Conservation (phyloP, 2,329 filamentous ascomycete genomes). For the Cephalotrichum gorgonifer region DNA sequence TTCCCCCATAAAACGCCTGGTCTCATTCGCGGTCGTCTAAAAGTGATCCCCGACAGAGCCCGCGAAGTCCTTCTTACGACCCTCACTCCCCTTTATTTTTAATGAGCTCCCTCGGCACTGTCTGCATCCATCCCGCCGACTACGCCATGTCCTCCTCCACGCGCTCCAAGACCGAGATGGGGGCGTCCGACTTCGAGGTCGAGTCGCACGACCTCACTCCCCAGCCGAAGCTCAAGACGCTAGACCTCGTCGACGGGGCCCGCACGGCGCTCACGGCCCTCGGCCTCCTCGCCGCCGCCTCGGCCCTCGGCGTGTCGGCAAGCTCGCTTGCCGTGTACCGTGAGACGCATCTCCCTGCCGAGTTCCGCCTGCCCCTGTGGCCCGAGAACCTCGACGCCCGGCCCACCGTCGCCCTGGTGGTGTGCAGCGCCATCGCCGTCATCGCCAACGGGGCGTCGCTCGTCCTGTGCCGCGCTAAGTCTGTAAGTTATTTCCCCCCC, state of each 20-base stretch:
- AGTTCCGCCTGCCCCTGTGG: conserved; percentile 46
- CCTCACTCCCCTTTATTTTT: not conserved
- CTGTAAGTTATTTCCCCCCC: conserved; percentile 29
- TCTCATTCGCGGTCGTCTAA: too few relatives aligned
- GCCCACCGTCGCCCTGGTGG: conserved; percentile 44
- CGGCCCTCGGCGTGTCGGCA: conserved; percentile 42
- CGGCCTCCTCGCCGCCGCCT: conserved; percentile 38
- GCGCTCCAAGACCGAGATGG: conserved; percentile 26
- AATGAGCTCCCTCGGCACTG: not conserved
- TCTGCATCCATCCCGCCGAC: not conserved
- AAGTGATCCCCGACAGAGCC: too few relatives aligned
- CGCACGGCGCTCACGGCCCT: conserved; percentile 37
- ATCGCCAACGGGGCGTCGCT: conserved; percentile 37
- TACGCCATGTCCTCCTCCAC: conserved; percentile 11
- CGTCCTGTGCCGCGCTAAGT: conserved; percentile 33
- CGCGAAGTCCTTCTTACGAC: too few relatives aligned
- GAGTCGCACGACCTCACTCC: conserved; percentile 25
- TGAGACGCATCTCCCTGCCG: conserved; percentile 34
- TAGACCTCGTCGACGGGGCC: conserved; percentile 30
- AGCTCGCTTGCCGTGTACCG: conserved; percentile 46
- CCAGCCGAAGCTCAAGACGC: conserved; percentile 25
- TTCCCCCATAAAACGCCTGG: too few relatives aligned
- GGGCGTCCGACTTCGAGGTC: conserved; percentile 37
- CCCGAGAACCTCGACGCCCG: conserved; percentile 45
- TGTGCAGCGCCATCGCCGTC: conserved; percentile 38